Evolutionary conservation across 257 asterid species (phyloP).

Genomic region (Solanum dulcamara): DNA sequence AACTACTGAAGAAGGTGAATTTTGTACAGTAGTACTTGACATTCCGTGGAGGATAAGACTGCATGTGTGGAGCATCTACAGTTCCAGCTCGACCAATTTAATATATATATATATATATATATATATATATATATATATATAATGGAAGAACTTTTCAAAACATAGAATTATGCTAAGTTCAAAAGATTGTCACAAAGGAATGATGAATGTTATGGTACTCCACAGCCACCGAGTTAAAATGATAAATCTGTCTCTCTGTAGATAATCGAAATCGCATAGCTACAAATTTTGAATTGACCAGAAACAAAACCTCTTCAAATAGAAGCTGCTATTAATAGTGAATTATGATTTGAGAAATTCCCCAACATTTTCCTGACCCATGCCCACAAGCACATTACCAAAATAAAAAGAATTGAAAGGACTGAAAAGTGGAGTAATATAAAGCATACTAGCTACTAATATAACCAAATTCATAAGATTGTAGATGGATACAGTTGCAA

Average conservation of each 20-base stretch:
- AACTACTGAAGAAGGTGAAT: background rate
- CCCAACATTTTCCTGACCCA: background rate
- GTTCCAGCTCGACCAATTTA: background rate
- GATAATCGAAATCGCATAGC: background rate
- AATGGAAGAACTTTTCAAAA: background rate
- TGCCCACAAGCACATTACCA: background rate
- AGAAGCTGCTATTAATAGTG: background rate
- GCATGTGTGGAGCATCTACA: background rate
- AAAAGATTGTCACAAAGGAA: background rate
- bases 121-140: background rate
- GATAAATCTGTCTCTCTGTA: background rate
- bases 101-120: background rate
- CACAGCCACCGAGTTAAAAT: background rate
- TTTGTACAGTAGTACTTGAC: background rate
- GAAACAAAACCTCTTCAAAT: background rate
- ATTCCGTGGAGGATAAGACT: background rate
- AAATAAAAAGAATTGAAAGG: background rate
- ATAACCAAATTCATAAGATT: background rate
- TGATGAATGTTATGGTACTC: background rate
- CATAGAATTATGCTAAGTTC: background rate
- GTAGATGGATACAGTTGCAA: slow-evolving; percentile 66
- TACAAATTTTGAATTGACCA: background rate
- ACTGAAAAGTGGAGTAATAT: background rate
- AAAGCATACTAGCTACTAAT: background rate
- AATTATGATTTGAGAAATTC: background rate